These are phyloP conservation scores for Pichia thaimueangensis DNA, from an alignment of 805 yeast genomes.

Conservation along the genomic window DNA sequence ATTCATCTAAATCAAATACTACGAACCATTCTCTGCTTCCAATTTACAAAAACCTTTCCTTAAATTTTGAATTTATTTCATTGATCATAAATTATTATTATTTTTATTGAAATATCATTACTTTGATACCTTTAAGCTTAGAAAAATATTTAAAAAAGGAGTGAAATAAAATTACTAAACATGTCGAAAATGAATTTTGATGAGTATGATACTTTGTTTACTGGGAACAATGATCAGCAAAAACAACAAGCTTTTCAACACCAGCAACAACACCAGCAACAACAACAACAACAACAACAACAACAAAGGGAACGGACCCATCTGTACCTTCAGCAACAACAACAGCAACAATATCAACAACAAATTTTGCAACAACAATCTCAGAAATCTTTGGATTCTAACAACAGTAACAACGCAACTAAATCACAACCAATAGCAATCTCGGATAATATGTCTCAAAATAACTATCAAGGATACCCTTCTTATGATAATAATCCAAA, in stretches of 20 bases:
- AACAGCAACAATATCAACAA: conserved; percentile 9
- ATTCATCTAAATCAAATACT: too few relatives aligned
- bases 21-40: too few relatives aligned
- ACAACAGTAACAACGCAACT: conserved; percentile 3
- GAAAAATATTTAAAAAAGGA: too few relatives aligned
- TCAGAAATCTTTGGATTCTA: neutral
- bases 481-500: neutral
- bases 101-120: too few relatives aligned
- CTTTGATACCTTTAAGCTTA: too few relatives aligned
- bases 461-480: too few relatives aligned
- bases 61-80: neutral
- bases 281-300: conserved; percentile 5
- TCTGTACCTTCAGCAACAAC: conserved; percentile 9
- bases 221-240: conserved; percentile 1
- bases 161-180: neutral
- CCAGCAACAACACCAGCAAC: conserved; percentile 2
- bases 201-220: conserved; percentile 12
- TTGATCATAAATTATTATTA: neutral
- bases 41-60: too few relatives aligned
- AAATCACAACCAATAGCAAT: neutral
- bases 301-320: conserved; percentile 7
- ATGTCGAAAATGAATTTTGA: conserved; percentile 10
- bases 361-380: conserved; percentile 4
- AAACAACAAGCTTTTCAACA: neutral
- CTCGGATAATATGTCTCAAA: too few relatives aligned